Evolutionary conservation across 2,329 filamentous ascomycete genomes (phyloP).

Genomic region (Colletotrichum sidae): DNA sequence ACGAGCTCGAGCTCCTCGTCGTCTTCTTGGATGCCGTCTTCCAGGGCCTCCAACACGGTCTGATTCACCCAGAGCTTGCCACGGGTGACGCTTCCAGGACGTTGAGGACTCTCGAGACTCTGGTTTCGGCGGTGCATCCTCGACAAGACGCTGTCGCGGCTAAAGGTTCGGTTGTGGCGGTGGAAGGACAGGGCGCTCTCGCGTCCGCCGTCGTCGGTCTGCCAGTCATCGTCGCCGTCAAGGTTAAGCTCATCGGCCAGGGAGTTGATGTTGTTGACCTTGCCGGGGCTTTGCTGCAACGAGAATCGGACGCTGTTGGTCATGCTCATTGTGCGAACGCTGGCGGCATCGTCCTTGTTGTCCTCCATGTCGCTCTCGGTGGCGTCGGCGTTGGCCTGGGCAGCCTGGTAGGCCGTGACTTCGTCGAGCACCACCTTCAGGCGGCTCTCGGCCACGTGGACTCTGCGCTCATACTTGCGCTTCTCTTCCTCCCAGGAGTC

Average conservation of each 20-base stretch:
- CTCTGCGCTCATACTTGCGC: slow-evolving; percentile 82
- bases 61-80: slow-evolving; percentile 66
- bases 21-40: slow-evolving; percentile 63
- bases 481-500: slow-evolving; percentile 87
- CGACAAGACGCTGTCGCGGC: slow-evolving; percentile 66
- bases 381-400: slow-evolving; percentile 55
- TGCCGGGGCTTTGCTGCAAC: slow-evolving; percentile 66
- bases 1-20: slow-evolving; percentile 50
- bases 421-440: slow-evolving; percentile 88
- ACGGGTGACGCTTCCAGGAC: slow-evolving; percentile 65
- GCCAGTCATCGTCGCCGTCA: slow-evolving; percentile 79
- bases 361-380: slow-evolving; percentile 72
- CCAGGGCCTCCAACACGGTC: slow-evolving; percentile 66
- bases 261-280: slow-evolving; percentile 73
- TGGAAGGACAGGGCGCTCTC: slow-evolving; percentile 68
- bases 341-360: slow-evolving; percentile 76
- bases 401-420: slow-evolving; percentile 76
- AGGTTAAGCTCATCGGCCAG: slow-evolving; percentile 93
- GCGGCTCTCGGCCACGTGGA: slow-evolving; percentile 90
- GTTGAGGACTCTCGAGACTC: slow-evolving; percentile 68
- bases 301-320: slow-evolving; percentile 81
- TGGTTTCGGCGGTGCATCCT: slow-evolving; percentile 65
- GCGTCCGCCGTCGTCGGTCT: slow-evolving; percentile 78
- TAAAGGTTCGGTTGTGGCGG: slow-evolving; percentile 64
- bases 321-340: slow-evolving; percentile 79